Evolutionary conservation across 495 filamentous ascomycete species (phyloP).

Genomic region (Xylaria scruposa): DNA sequence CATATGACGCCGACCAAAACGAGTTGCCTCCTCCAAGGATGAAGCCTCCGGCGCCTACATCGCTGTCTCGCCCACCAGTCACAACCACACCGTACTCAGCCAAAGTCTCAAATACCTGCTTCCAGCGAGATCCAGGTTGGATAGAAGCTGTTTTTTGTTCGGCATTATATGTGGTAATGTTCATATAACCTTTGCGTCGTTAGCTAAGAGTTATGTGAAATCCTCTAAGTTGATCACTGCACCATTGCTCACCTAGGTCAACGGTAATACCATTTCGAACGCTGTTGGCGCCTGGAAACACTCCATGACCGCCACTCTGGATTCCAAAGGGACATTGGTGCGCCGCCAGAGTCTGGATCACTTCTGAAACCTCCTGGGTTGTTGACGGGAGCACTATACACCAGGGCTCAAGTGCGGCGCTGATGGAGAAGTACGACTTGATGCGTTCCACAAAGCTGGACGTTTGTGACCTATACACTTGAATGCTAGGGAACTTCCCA

Average conservation of each 20-base stretch:
- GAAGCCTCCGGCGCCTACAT: slow-evolving; percentile 60
- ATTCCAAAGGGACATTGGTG: slow-evolving; percentile 48
- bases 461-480: slow-evolving; percentile 13
- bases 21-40: slow-evolving; percentile 57
- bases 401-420: slow-evolving; percentile 28
- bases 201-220: background rate
- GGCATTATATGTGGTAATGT: slow-evolving; percentile 37
- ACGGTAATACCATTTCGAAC: slow-evolving; percentile 57
- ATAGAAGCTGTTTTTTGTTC: slow-evolving; percentile 39
- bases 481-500: background rate
- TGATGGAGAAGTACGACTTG: slow-evolving; percentile 20
- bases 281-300: slow-evolving; percentile 46
- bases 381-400: slow-evolving; percentile 45
- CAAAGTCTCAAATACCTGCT: slow-evolving; percentile 54
- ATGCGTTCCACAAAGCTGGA: slow-evolving; percentile 14
- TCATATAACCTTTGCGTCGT: slow-evolving; percentile 36
- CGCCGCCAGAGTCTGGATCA: slow-evolving; percentile 32
- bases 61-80: slow-evolving; percentile 55
- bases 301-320: slow-evolving; percentile 51
- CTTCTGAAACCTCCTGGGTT: slow-evolving; percentile 40
- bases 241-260: slow-evolving; percentile 32
- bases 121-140: slow-evolving; percentile 51
- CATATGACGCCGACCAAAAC: slow-evolving; percentile 53
- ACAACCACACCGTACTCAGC: slow-evolving; percentile 48
- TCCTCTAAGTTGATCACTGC: slow-evolving; percentile 23